These are phyloP conservation scores for Xylona heveae DNA, from an alignment of 495 filamentous ascomycete genomes.

Conservation along the genomic window DNA sequence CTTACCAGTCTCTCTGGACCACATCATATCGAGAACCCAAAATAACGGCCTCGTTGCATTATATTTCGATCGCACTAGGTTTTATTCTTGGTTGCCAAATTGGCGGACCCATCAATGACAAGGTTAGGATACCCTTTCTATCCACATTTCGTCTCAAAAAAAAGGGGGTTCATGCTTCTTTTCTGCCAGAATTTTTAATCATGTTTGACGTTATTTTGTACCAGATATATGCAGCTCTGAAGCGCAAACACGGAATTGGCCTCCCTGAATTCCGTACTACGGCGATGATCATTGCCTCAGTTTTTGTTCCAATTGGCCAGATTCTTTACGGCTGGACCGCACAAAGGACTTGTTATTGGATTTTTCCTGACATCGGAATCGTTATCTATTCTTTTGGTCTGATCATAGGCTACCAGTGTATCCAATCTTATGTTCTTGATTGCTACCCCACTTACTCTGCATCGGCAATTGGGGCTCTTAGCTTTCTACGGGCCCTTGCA, in stretches of 20 bases:
- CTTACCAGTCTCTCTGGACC: slow-evolving; percentile 44
- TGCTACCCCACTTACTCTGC: slow-evolving; percentile 30
- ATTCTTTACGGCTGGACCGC: slow-evolving; percentile 17
- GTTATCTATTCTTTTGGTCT: slow-evolving; percentile 10
- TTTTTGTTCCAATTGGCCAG: slow-evolving; percentile 15
- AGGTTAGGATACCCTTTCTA: too few relatives aligned
- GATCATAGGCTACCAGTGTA: slow-evolving; percentile 12
- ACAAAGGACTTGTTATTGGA: slow-evolving; percentile 12
- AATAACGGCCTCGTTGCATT: slow-evolving; percentile 16
- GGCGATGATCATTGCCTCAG: slow-evolving; percentile 7
- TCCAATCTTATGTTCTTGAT: slow-evolving; percentile 19
- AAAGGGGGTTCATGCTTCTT: too few relatives aligned
- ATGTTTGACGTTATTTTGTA: slow-evolving; percentile 6
- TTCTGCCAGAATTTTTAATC: too few relatives aligned
- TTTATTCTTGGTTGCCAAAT: slow-evolving; percentile 15
- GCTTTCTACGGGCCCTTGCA: slow-evolving; percentile 43
- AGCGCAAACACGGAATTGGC: neutral
- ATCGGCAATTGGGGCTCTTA: slow-evolving; percentile 42
- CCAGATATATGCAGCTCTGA: neutral
- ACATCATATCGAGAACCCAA: slow-evolving; percentile 6
- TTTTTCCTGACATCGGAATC: slow-evolving; percentile 17
- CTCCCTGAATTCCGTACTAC: neutral
- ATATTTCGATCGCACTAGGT: slow-evolving; percentile 18
- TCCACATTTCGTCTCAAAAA: too few relatives aligned
- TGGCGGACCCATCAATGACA: slow-evolving; percentile 9